phyloP scores from a whole-genome alignment of 2,329 filamentous ascomycete species.

The Amesomyces nigricolor region DNA sequence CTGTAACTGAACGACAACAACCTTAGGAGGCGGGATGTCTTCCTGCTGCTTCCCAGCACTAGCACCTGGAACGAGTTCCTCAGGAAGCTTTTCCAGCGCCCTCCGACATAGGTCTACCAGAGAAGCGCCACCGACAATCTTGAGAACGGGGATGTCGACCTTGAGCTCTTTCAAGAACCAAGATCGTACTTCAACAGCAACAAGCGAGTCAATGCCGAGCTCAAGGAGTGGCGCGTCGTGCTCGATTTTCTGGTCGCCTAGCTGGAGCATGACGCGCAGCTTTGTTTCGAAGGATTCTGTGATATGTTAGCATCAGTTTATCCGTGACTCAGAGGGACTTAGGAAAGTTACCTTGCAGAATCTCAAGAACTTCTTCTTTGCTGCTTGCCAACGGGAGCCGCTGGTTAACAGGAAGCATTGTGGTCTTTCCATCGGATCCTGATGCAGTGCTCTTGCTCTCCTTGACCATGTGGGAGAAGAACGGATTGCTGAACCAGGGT shows the following conservation, averaged over 20 bases:
- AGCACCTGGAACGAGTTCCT: slow-evolving; percentile 14
- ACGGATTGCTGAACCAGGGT: no score
- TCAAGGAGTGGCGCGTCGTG: neutral
- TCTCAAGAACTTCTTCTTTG: no score
- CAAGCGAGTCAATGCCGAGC: slow-evolving; percentile 29
- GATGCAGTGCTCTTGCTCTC: no score
- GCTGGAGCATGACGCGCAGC: slow-evolving; percentile 17
- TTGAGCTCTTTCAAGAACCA: slow-evolving; percentile 35
- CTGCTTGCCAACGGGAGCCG: no score
- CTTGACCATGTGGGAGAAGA: no score
- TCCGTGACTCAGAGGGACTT: no score
- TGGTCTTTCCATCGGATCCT: no score
- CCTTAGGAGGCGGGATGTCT: no score
- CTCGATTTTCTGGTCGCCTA: neutral
- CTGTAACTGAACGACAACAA: no score
- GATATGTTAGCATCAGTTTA: no score
- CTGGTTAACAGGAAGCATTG: no score
- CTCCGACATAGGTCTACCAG: slow-evolving; percentile 12
- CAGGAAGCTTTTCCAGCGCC: slow-evolving; percentile 28
- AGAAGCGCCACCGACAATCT: slow-evolving; percentile 26
- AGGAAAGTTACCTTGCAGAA: no score
- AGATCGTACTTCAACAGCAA: slow-evolving; percentile 34
- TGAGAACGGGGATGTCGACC: slow-evolving; percentile 30
- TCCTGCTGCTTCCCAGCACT: slow-evolving; percentile 21
- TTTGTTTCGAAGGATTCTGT: neutral